Percentiles rank a stretch among this genome's conserved stretches.
phyloP scores from a whole-genome alignment of 148 eudicot genomes.

The Rhododendron williamsianum region DNA sequence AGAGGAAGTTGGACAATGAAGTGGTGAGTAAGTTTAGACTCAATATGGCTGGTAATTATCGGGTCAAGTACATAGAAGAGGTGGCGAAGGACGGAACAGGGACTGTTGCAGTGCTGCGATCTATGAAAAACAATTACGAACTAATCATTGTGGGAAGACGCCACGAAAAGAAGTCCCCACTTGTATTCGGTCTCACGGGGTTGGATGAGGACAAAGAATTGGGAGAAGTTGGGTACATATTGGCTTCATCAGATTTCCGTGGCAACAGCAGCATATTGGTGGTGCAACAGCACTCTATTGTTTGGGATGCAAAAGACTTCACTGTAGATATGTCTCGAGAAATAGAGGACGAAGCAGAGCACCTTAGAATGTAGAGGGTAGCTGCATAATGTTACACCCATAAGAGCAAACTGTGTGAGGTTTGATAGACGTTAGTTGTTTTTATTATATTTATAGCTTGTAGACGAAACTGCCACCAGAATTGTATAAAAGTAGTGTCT shows the following conservation, averaged over 20 bases:
- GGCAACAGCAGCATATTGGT: slow-evolving; percentile 16
- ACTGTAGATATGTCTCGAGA: slow-evolving; percentile 10
- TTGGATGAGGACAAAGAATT: slow-evolving; percentile 14
- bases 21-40: slow-evolving; percentile 9
- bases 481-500: background rate
- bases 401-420: background rate
- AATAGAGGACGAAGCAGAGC: slow-evolving; percentile 2
- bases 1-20: slow-evolving; percentile 2
- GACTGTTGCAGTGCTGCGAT: background rate
- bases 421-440: background rate
- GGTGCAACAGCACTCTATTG: slow-evolving; percentile 14
- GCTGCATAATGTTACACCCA: background rate
- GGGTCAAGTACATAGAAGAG: slow-evolving; percentile 15
- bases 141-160: slow-evolving; percentile 20
- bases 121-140: slow-evolving; percentile 14
- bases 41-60: slow-evolving; percentile 8
- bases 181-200: slow-evolving; percentile 4
- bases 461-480: background rate
- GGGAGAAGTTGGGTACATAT: slow-evolving; percentile 10
- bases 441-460: background rate
- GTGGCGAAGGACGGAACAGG: slow-evolving; percentile 11
- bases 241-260: slow-evolving; percentile 16
- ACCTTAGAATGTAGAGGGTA: background rate
- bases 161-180: slow-evolving; percentile 11
- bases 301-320: slow-evolving; percentile 18